These are phyloP conservation scores for Wickerhamiella allomyrinae DNA, from an alignment of 805 yeast species.

Conservation along the genomic window DNA sequence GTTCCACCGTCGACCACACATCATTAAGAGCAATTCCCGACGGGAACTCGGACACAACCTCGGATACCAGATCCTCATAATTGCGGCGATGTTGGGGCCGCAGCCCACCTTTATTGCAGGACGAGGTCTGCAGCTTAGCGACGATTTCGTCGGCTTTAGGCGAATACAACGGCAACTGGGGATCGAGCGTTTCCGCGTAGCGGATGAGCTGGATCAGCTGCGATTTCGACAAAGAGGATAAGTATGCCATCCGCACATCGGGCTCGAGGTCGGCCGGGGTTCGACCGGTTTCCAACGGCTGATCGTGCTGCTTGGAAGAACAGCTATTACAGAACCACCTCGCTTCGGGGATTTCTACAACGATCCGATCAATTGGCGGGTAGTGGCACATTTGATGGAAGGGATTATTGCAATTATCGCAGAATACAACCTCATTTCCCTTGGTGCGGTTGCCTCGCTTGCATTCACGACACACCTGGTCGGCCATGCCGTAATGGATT, in stretches of 20 bases:
- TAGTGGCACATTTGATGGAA: slow-evolving; percentile 29
- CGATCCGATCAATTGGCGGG: slow-evolving; percentile 28
- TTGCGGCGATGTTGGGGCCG: slow-evolving; percentile 1
- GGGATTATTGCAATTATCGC: slow-evolving; percentile 29
- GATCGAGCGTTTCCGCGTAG: slow-evolving; percentile 26
- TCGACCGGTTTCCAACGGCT: slow-evolving; percentile 27
- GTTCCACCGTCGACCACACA: slow-evolving; percentile 15
- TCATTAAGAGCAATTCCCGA: slow-evolving; percentile 16
- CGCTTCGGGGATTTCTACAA: slow-evolving; percentile 28
- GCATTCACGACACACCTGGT: slow-evolving; percentile 27
- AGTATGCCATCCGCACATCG: slow-evolving; percentile 26
- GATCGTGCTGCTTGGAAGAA: slow-evolving; percentile 24
- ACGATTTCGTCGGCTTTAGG: slow-evolving; percentile 25
- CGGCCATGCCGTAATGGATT: too few species aligned
- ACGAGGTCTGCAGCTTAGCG: slow-evolving; percentile 23
- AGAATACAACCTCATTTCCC: slow-evolving; percentile 26
- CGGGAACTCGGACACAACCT: slow-evolving; percentile 20
- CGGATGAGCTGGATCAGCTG: slow-evolving; percentile 29
- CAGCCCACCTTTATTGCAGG: slow-evolving; percentile 16
- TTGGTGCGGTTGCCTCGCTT: slow-evolving; percentile 26
- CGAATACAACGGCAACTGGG: slow-evolving; percentile 27
- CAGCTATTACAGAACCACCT: slow-evolving; percentile 30
- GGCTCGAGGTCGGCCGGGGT: slow-evolving; percentile 24
- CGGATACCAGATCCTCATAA: slow-evolving; percentile 25
- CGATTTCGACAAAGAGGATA: slow-evolving; percentile 25